Percentiles rank a stretch among this genome's conserved stretches.
phyloP scores from a whole-genome alignment of 169 alveolate genomes.

The Theileria luwenshuni region DNA sequence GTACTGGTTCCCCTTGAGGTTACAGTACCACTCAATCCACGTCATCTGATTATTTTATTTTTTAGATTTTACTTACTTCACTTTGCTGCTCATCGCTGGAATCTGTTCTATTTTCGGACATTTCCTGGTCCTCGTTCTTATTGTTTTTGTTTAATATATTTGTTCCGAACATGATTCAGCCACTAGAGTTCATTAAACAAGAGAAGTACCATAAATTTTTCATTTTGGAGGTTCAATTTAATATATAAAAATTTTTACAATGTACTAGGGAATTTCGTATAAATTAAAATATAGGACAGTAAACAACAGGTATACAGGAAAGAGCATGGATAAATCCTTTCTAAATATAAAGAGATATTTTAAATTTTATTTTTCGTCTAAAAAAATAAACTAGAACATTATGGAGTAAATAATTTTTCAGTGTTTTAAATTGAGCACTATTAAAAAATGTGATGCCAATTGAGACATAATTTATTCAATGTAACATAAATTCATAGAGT shows the following conservation, averaged over 20 bases:
- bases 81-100: constrained; percentile 54
- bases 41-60: constrained; percentile 71
- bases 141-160: constrained; percentile 30
- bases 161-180: not conserved
- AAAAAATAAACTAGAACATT: too few relatives aligned
- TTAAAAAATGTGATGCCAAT: not conserved
- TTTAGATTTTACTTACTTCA: constrained; percentile 36
- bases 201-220: too few relatives aligned
- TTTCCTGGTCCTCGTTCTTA: constrained; percentile 39
- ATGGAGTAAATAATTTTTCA: too few relatives aligned
- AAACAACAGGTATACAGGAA: too few relatives aligned
- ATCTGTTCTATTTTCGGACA: constrained; percentile 58
- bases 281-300: not conserved
- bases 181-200: too few relatives aligned
- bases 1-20: constrained; percentile 90
- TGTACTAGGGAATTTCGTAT: not conserved
- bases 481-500: too few relatives aligned
- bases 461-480: too few relatives aligned
- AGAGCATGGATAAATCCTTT: too few relatives aligned
- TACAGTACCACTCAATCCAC: constrained; percentile 96
- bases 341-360: too few relatives aligned
- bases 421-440: not conserved
- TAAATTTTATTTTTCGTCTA: too few relatives aligned
- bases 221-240: too few relatives aligned
- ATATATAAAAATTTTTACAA: too few relatives aligned